Conservation (phyloP, 2,329 filamentous ascomycete species). For the Penicillium janthinellum region DNA sequence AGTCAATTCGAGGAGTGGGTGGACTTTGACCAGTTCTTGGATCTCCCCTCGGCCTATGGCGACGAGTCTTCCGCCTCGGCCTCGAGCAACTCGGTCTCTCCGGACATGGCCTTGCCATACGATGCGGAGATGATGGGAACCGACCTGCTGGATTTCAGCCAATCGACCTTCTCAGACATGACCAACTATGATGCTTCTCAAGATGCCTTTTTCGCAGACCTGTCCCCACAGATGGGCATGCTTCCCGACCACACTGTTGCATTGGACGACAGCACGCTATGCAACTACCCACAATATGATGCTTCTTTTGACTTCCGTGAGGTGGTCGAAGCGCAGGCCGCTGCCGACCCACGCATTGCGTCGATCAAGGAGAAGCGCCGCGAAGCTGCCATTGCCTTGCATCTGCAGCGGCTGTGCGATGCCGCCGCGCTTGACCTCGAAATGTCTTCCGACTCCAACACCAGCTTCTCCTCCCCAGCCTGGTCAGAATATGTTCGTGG, state of each 20-base stretch:
- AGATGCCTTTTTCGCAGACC: conserved; percentile 18
- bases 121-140: conserved; percentile 28
- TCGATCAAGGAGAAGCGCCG: conserved; percentile 46
- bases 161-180: conserved; percentile 30
- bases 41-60: conserved; percentile 31
- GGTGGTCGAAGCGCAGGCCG: conserved; percentile 42
- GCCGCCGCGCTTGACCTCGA: conserved; percentile 30
- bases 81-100: conserved; percentile 34
- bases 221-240: conserved; percentile 23
- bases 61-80: conserved; percentile 34
- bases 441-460: conserved; percentile 32
- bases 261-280: conserved; percentile 18
- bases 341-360: conserved; percentile 35
- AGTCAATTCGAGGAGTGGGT: conserved; percentile 32
- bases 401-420: conserved; percentile 42
- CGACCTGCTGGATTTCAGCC: conserved; percentile 22
- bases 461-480: conserved; percentile 36
- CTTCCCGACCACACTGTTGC: conserved; percentile 19
- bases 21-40: conserved; percentile 40
- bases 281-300: conserved; percentile 21
- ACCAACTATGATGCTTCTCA: conserved; percentile 25
- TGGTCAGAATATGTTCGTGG: conserved; percentile 34
- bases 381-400: conserved; percentile 45
- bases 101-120: conserved; percentile 32
- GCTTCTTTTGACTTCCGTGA: conserved; percentile 28